These are phyloP conservation scores for Bisporella sp. DNA, from an alignment of 2,329 filamentous ascomycete genomes.

Conservation along the genomic window DNA sequence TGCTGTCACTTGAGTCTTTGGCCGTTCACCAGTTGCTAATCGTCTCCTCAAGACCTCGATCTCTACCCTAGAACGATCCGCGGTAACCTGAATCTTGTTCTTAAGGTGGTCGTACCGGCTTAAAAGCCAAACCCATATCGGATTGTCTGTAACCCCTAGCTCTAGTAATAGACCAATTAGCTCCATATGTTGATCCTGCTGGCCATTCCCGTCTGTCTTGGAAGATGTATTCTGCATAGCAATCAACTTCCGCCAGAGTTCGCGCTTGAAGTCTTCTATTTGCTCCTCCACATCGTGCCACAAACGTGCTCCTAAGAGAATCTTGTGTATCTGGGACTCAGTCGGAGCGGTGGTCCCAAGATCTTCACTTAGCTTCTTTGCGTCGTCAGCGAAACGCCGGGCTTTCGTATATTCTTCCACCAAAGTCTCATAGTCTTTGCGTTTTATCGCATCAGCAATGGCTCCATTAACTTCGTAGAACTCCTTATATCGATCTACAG, in stretches of 20 bases:
- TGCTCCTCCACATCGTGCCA: slow-evolving; percentile 92
- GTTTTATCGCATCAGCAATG: slow-evolving; percentile 78
- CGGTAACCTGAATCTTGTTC: slow-evolving; percentile 70
- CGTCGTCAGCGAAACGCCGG: slow-evolving; percentile 74
- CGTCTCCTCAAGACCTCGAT: slow-evolving; percentile 84
- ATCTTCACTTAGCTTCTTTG: slow-evolving; percentile 58
- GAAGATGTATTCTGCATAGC: slow-evolving; percentile 51
- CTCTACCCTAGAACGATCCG: slow-evolving; percentile 83
- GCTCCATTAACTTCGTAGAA: slow-evolving; percentile 75
- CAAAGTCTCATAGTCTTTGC: slow-evolving; percentile 82
- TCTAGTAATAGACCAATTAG: slow-evolving; percentile 86
- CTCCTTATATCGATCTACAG: slow-evolving; percentile 72
- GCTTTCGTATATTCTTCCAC: slow-evolving; percentile 83
- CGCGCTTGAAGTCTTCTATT: slow-evolving; percentile 78
- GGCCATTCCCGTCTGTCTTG: slow-evolving; percentile 18
- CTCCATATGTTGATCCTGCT: slow-evolving; percentile 83
- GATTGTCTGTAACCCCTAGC: slow-evolving; percentile 89
- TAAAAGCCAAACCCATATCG: slow-evolving; percentile 91
- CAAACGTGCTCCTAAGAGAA: slow-evolving; percentile 85
- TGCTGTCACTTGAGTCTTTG: slow-evolving; percentile 61
- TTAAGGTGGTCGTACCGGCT: slow-evolving; percentile 87
- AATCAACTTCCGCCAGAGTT: slow-evolving; percentile 77
- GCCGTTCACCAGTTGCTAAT: slow-evolving; percentile 67
- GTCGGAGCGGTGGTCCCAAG: slow-evolving; percentile 52
- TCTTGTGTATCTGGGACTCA: slow-evolving; percentile 76